These are phyloP conservation scores for Cladosporium sp. DNA, from an alignment of 2,329 filamentous ascomycete genomes.

Conservation along the genomic window DNA sequence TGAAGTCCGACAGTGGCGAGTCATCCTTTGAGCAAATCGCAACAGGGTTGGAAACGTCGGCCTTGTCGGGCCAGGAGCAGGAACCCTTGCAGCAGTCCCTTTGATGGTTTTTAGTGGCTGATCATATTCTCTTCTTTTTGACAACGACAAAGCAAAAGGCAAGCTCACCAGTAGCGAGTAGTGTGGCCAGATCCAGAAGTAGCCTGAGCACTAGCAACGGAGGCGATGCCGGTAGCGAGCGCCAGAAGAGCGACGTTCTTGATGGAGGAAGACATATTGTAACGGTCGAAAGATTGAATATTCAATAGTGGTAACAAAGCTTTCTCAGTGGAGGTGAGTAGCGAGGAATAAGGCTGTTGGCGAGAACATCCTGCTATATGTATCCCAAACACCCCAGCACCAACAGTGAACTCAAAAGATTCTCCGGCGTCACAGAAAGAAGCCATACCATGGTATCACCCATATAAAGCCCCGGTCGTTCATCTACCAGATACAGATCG, in stretches of 20 bases:
- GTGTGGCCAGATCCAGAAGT: slow-evolving; percentile 30
- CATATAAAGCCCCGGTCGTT: neutral
- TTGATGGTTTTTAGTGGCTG: slow-evolving; percentile 25
- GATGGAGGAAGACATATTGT: slow-evolving; percentile 17
- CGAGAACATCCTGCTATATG: neutral
- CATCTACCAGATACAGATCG: slow-evolving; percentile 1
- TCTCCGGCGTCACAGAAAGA: neutral
- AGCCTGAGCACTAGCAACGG: slow-evolving; percentile 20
- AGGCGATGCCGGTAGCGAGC: slow-evolving; percentile 23
- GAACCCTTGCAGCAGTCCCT: slow-evolving; percentile 70
- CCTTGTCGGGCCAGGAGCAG: slow-evolving; percentile 58
- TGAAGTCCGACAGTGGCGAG: slow-evolving; percentile 49
- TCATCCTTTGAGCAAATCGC: slow-evolving; percentile 53
- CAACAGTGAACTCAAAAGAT: neutral
- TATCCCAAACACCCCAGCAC: neutral
- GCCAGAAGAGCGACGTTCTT: slow-evolving; percentile 21
- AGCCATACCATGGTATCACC: neutral
- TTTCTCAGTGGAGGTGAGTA: neutral
- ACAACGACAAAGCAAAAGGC: too few relatives aligned
- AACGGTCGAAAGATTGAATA: neutral
- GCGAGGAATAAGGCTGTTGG: neutral
- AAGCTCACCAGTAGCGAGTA: slow-evolving; percentile 39
- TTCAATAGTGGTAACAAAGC: neutral
- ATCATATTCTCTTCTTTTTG: too few relatives aligned
- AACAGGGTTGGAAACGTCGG: slow-evolving; percentile 48